Evolutionary conservation across 208 protist species (phyloP), one percentile per base, ranked within the genome.

Genomic region (Porcisia hertigi): DNA sequence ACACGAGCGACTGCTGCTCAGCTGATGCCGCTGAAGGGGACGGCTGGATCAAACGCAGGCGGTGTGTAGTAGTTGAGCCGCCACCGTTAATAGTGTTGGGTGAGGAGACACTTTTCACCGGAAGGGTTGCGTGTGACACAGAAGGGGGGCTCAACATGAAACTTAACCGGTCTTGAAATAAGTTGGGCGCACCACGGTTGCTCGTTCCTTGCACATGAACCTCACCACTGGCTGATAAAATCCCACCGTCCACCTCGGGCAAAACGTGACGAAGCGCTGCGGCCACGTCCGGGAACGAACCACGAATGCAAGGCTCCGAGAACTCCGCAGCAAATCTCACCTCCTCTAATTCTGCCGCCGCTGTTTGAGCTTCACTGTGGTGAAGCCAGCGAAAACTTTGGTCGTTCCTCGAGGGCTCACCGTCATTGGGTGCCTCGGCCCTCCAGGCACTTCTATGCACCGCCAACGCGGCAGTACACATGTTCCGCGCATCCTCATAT

Each of bases 241-340:
- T 0, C 18, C 53, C 34, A 18, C 23, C 49, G 18, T 41, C 53
- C 4, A 20, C 34, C 43, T 59, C 67, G 0, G 30, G 64, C 18
- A 52, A 5, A 45, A 67, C 36, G 64, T 70, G 55, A 54, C 62
- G 64, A 34, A 76, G 49, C 52, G 65, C 41, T 9, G 77, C 49
- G 9, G 67, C 67, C 14, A 87, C 63, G 75, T 87, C 82, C 23
- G 85, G 71, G 52, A 87, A 85, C 12, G 66, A 75, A 25, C 83
- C 60, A 18, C 82, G 72, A n/a, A 87, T 65, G 52, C 81, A 87
- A 54, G 73, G 81, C 69, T 79, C 81, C 39, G 77, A 81, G 52
- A 93, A 79, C 71, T 80, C 76, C 5, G 88, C 83, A 49, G 88
- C 83, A 73, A 88, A 86, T 3, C 73, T 81, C 45, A 93, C 84